These are phyloP conservation scores for Xanthoconium purpureum DNA, from an alignment of 768 basidiomycete genomes.

Conservation along the genomic window DNA sequence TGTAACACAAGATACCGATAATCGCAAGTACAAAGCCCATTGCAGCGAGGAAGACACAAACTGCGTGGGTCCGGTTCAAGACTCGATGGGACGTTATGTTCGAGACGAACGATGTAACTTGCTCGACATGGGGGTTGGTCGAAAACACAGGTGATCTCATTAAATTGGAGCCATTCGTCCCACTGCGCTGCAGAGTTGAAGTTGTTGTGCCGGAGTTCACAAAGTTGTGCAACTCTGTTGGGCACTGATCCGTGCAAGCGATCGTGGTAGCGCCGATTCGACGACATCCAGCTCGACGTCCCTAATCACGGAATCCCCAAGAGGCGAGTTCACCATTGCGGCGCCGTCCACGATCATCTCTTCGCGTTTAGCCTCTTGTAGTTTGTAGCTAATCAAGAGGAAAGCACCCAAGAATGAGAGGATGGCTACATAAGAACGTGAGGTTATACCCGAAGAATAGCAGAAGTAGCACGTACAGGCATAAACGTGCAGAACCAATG, in stretches of 20 bases:
- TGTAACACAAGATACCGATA: constrained; percentile 47
- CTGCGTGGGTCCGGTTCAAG: constrained; percentile 46
- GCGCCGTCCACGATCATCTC: constrained; percentile 39
- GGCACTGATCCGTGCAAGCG: neutral
- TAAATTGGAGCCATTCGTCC: neutral
- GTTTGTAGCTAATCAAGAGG: constrained; percentile 52
- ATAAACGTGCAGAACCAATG: constrained; percentile 51
- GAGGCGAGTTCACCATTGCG: constrained; percentile 16
- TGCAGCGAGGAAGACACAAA: constrained; percentile 46
- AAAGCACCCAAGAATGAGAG: constrained; percentile 57
- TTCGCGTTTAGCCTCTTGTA: constrained; percentile 49
- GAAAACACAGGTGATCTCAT: constrained; percentile 33
- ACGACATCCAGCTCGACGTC: constrained; percentile 14
- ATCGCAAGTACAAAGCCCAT: constrained; percentile 50
- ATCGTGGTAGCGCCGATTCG: neutral
- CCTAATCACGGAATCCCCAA: neutral
- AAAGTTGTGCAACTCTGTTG: neutral
- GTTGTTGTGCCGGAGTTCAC: too few species aligned
- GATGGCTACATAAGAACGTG: constrained; percentile 27
- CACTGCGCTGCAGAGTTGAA: too few species aligned
- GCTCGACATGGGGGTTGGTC: constrained; percentile 48
- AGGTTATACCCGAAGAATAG: neutral
- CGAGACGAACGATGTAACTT: constrained; percentile 43
- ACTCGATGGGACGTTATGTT: constrained; percentile 38
- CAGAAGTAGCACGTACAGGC: constrained; percentile 37